These are phyloP conservation scores for Cyclostephanos tholiformis DNA, from an alignment of 108 stramenopile species.

Conservation along the genomic window DNA sequence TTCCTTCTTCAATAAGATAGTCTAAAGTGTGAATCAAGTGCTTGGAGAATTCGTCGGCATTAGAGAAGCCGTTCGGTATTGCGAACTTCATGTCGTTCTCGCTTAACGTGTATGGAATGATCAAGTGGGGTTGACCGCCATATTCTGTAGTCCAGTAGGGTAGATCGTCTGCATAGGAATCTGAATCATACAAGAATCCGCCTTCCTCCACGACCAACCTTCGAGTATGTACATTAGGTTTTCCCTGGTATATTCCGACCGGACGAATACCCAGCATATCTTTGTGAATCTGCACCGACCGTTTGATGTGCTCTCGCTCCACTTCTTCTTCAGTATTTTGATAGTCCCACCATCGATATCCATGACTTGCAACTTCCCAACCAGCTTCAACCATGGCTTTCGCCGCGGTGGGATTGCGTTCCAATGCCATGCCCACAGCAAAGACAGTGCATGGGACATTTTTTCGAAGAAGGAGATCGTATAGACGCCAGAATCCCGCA, in stretches of 20 bases:
- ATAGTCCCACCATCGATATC: slow-evolving; percentile 96
- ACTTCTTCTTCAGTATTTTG: slow-evolving; percentile 80
- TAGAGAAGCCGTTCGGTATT: slow-evolving; percentile 81
- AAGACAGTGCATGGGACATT: slow-evolving; percentile 88
- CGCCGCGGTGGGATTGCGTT: slow-evolving; percentile 78
- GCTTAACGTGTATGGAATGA: slow-evolving; percentile 92
- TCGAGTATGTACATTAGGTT: slow-evolving; percentile 82
- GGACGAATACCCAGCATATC: slow-evolving; percentile 83
- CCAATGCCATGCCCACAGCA: slow-evolving; percentile 96
- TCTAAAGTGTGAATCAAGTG: slow-evolving; percentile 80
- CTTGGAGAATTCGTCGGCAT: slow-evolving; percentile 75
- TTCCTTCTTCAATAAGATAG: slow-evolving; percentile 86
- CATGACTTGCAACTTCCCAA: slow-evolving; percentile 92
- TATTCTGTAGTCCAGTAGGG: slow-evolving; percentile 90
- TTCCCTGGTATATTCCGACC: slow-evolving; percentile 94
- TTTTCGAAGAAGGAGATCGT: slow-evolving; percentile 77
- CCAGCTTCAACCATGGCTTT: slow-evolving; percentile 79
- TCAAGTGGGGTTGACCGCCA: slow-evolving; percentile 75
- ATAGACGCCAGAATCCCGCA: slow-evolving; percentile 93
- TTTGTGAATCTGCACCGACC: slow-evolving; percentile 87
- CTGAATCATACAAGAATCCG: slow-evolving; percentile 92
- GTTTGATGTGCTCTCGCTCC: slow-evolving; percentile 89
- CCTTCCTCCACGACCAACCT: slow-evolving; percentile 88
- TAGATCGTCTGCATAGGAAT: slow-evolving; percentile 92
- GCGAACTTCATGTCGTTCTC: slow-evolving; percentile 96